Evolutionary conservation across 2,329 filamentous ascomycete species (phyloP).

Genomic region (Chlorencoelia australis): DNA sequence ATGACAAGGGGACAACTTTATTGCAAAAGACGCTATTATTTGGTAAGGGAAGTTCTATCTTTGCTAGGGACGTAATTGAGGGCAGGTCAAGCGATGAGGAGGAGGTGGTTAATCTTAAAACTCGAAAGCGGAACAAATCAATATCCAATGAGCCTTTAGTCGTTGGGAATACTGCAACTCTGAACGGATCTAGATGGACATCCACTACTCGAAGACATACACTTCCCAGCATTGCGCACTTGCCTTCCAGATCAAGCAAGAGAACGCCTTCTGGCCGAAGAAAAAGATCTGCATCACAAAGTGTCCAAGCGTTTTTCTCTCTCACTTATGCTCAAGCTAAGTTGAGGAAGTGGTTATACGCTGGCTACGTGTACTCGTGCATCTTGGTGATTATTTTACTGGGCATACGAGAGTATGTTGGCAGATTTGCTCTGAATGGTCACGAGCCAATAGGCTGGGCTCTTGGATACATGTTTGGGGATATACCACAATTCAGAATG

Average conservation of each 20-base stretch:
- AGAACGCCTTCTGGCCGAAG: slow-evolving; percentile 52
- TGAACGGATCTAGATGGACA: slow-evolving; percentile 2
- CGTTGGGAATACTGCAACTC: too few relatives aligned
- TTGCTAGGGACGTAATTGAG: slow-evolving; percentile 11
- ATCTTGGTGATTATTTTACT: slow-evolving; percentile 57
- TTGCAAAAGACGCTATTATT: slow-evolving; percentile 11
- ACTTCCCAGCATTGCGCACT: slow-evolving; percentile 34
- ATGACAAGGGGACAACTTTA: slow-evolving; percentile 4
- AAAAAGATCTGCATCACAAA: slow-evolving; percentile 54
- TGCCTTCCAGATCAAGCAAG: slow-evolving; percentile 26
- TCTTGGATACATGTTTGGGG: slow-evolving; percentile 77
- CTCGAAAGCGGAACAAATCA: too few relatives aligned
- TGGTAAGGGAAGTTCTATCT: slow-evolving; percentile 12
- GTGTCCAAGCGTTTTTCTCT: slow-evolving; percentile 63
- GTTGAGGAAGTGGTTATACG: slow-evolving; percentile 74
- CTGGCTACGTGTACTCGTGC: slow-evolving; percentile 63
- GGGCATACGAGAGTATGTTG: slow-evolving; percentile 62
- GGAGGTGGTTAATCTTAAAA: too few relatives aligned
- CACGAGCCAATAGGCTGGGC: slow-evolving; percentile 89
- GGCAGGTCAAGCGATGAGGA: slow-evolving; percentile 21
- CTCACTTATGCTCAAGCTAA: slow-evolving; percentile 71
- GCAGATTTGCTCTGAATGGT: slow-evolving; percentile 53
- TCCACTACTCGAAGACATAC: slow-evolving; percentile 37
- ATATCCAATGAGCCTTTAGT: too few relatives aligned
- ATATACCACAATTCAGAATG: slow-evolving; percentile 61